Percentiles rank a stretch among this genome's conserved stretches.
Conservation (phyloP, 306 rosid genomes). For the Neltuma alba region DNA sequence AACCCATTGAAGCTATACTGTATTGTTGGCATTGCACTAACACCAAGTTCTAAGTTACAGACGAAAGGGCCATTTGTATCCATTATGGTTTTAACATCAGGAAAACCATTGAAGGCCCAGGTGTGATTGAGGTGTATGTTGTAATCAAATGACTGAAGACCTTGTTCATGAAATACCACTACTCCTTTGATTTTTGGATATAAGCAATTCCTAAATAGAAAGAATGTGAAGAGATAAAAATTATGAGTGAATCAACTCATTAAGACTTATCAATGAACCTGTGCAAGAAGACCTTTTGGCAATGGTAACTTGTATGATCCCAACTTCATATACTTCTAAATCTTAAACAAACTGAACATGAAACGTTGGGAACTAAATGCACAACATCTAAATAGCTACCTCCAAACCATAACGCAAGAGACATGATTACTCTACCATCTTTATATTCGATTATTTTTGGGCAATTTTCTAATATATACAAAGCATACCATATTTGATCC, state of each 20-base stretch:
- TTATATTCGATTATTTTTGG: too few relatives aligned
- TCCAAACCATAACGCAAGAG: too few relatives aligned
- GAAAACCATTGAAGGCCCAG: conserved; percentile 99
- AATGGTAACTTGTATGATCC: too few relatives aligned
- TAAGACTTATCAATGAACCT: conserved; percentile 9
- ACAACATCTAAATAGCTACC: too few relatives aligned
- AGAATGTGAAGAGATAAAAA: conserved; percentile 34
- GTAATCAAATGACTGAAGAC: conserved; percentile 82
- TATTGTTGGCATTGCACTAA: conserved; percentile 75
- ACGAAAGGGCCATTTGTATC: conserved; percentile 92
- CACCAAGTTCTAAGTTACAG: conserved; percentile 84
- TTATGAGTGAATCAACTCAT: conserved; percentile 34
- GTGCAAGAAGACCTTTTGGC: too few relatives aligned
- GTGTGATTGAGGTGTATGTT: conserved; percentile 96
- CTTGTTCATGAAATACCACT: conserved; percentile 83
- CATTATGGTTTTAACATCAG: conserved; percentile 90
- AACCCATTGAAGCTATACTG: conserved; percentile 96
- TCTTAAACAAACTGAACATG: too few relatives aligned
- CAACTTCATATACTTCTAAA: too few relatives aligned
- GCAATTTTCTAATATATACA: too few relatives aligned
- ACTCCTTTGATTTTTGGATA: conserved; percentile 91
- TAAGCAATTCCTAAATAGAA: conserved; percentile 72
- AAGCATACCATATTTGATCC: too few relatives aligned
- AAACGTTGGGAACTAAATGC: too few relatives aligned
- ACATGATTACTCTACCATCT: too few relatives aligned